Evolutionary conservation across 2,329 filamentous ascomycete genomes (phyloP).

Genomic region (Elsinoe fawcettii): DNA sequence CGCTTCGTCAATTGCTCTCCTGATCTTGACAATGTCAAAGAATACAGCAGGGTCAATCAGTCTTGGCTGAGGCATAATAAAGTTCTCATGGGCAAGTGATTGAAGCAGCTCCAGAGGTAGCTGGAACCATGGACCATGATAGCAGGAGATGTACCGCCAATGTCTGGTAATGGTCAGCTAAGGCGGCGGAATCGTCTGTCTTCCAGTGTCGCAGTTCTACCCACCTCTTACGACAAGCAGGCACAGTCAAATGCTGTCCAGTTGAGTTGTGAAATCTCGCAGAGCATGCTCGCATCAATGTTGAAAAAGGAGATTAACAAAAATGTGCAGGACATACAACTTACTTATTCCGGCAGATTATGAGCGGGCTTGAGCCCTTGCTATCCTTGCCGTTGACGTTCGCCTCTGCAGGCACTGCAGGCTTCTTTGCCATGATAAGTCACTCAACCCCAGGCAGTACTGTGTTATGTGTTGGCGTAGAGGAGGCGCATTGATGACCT

Average conservation of each 20-base stretch:
- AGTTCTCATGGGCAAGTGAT: constrained; percentile 70
- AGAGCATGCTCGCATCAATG: background rate
- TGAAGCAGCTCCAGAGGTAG: constrained; percentile 72
- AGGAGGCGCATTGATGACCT: background rate
- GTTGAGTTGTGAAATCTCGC: background rate
- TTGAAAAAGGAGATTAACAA: background rate
- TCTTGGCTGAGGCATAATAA: constrained; percentile 64
- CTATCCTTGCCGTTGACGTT: constrained; percentile 8
- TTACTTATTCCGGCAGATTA: constrained; percentile 63
- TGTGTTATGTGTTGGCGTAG: no score
- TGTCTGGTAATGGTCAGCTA: constrained; percentile 47
- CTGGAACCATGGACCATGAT: constrained; percentile 76
- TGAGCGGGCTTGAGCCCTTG: constrained; percentile 34
- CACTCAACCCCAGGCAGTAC: no score
- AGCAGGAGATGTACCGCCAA: constrained; percentile 78
- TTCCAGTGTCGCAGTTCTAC: no score
- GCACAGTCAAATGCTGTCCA: no score
- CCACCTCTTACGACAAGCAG: no score
- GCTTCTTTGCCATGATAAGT: constrained; percentile 31
- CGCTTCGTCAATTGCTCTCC: constrained; percentile 70
- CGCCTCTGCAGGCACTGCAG: constrained; percentile 20
- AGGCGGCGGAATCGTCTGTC: background rate
- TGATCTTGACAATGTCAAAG: constrained; percentile 77
- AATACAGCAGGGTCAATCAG: constrained; percentile 73
- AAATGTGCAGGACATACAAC: constrained; percentile 27